Conservation (phyloP, 1,284 basidiomycete species). For the Peniophora sp. region DNA sequence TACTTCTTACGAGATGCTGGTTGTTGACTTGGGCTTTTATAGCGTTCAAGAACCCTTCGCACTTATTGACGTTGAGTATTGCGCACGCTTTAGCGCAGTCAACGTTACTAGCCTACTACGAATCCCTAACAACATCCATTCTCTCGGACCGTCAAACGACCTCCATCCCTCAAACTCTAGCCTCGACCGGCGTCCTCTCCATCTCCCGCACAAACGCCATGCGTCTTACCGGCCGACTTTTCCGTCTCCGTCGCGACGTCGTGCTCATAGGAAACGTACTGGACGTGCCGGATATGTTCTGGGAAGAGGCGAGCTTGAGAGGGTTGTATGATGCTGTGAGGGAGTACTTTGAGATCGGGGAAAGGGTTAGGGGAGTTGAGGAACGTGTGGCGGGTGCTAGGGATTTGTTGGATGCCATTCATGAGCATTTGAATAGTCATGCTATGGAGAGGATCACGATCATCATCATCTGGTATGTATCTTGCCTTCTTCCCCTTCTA, state of each 20-base stretch:
- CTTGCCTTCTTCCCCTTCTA: neutral
- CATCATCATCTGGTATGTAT: slow-evolving; percentile 83
- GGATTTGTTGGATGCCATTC: slow-evolving; percentile 88
- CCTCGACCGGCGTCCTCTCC: slow-evolving; percentile 69
- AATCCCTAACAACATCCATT: slow-evolving; percentile 74
- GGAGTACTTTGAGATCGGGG: slow-evolving; percentile 91
- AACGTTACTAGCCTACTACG: slow-evolving; percentile 86
- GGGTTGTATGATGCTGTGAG: slow-evolving; percentile 89
- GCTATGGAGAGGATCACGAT: slow-evolving; percentile 93
- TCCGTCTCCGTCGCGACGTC: slow-evolving; percentile 85
- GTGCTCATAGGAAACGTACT: slow-evolving; percentile 93
- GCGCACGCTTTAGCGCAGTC: slow-evolving; percentile 94
- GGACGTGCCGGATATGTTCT: slow-evolving; percentile 92
- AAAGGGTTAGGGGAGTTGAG: slow-evolving; percentile 81
- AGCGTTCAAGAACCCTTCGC: slow-evolving; percentile 87
- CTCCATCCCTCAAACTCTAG: slow-evolving; percentile 83
- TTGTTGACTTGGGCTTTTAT: slow-evolving; percentile 5
- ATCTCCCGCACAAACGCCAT: slow-evolving; percentile 80
- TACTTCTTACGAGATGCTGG: neutral
- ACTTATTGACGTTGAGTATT: slow-evolving; percentile 83
- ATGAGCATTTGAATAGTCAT: slow-evolving; percentile 86
- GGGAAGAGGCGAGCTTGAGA: slow-evolving; percentile 88
- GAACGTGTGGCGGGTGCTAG: slow-evolving; percentile 85
- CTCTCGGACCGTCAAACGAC: slow-evolving; percentile 71
- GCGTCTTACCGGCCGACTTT: slow-evolving; percentile 77